Conservation (phyloP, 2,329 filamentous ascomycete genomes). For the Penicillium sp. region DNA sequence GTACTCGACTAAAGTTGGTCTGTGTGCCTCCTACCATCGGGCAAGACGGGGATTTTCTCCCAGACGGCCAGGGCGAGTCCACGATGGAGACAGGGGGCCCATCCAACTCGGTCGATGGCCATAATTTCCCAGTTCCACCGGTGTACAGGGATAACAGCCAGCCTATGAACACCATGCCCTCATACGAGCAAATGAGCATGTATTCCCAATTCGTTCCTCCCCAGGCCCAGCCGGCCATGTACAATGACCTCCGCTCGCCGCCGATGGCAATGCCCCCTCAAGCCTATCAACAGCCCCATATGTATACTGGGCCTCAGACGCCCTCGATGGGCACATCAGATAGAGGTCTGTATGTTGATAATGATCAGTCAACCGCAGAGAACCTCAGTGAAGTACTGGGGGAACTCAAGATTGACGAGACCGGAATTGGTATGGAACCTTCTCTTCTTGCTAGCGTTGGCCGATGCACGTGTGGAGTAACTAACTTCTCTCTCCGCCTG, state of each 20-base stretch:
- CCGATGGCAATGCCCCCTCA: conserved; percentile 33
- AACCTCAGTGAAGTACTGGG: conserved; percentile 81
- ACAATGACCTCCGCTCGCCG: conserved; percentile 33
- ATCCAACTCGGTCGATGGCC: conserved; percentile 47
- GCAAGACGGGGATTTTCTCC: conserved; percentile 61
- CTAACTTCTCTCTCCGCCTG: conserved; percentile 4
- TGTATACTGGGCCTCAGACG: conserved; percentile 29
- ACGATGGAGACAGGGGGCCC: conserved; percentile 23
- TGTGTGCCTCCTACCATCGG: conserved; percentile 86
- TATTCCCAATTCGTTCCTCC: conserved; percentile 42
- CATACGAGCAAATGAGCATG: conserved; percentile 49
- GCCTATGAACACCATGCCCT: conserved; percentile 46
- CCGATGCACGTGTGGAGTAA: conserved; percentile 3
- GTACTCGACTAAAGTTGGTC: conserved; percentile 85
- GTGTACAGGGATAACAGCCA: conserved; percentile 50
- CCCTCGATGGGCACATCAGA: conserved; percentile 34
- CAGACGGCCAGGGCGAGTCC: conserved; percentile 32
- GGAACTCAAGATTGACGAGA: conserved; percentile 82
- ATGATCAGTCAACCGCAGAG: conserved; percentile 67
- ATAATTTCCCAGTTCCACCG: conserved; percentile 58
- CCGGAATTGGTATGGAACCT: conserved; percentile 71
- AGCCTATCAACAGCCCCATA: conserved; percentile 30
- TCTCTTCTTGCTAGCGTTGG: neutral
- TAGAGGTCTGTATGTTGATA: conserved; percentile 57
- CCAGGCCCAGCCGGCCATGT: conserved; percentile 31